These are phyloP conservation scores for Herpetomonas tarakana DNA, from an alignment of 208 protist species.

Conservation along the genomic window DNA sequence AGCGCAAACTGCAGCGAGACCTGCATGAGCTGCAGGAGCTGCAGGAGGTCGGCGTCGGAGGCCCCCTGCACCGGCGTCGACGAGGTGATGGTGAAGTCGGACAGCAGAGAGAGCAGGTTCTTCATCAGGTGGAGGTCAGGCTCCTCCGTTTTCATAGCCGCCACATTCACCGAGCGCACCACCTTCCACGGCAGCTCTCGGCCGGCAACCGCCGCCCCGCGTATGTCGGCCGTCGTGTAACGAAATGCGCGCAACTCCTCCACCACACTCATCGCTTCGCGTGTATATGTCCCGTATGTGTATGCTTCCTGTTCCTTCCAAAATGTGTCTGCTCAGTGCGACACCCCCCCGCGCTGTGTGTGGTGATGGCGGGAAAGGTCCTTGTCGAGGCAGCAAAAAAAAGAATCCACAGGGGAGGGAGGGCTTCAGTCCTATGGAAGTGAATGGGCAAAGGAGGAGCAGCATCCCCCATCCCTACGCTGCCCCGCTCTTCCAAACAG, in stretches of 20 bases:
- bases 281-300: neutral
- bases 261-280: conserved; percentile 12
- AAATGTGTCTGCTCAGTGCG: no score
- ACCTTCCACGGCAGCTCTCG: conserved; percentile 55
- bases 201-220: conserved; percentile 12
- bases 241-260: conserved; percentile 56
- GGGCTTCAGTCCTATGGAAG: no score
- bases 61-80: conserved; percentile 24
- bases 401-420: no score
- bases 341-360: no score
- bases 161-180: conserved; percentile 50
- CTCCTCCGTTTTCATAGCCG: conserved; percentile 30
- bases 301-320: neutral
- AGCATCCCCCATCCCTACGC: no score
- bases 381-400: no score
- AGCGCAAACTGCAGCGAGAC: conserved; percentile 74
- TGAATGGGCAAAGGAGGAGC: no score
- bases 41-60: conserved; percentile 54
- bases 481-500: no score
- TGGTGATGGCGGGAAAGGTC: no score
- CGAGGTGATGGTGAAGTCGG: conserved; percentile 27
- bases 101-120: conserved; percentile 46
- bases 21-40: conserved; percentile 65
- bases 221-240: conserved; percentile 15
- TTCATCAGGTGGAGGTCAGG: conserved; percentile 72